Base-by-base conservation (phyloP, 495 filamentous ascomycete species). In the Podospora conica region DNA sequence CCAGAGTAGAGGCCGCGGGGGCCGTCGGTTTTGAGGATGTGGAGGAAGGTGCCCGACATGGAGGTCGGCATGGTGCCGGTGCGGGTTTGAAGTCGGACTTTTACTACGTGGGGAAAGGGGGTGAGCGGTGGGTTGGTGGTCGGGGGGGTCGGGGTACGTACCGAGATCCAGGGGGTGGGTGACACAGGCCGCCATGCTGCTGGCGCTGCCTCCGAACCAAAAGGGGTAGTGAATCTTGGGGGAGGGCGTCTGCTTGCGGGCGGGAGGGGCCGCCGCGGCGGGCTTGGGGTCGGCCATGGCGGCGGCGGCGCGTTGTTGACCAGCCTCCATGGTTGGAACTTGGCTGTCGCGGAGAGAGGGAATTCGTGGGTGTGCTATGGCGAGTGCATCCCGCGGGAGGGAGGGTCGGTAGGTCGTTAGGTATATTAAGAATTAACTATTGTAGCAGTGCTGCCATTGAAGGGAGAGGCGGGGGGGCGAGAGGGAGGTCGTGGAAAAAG, bases 151-250 rank as follows among this genome's bases (percentile, higher is more conserved):
- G 56, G 23, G 28, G 59, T 28, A 80, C 86, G 71, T 80, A 91
- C 89, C 82, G 53, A 91, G 82, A 84, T 96, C 92, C 70, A 97
- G 81, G 27, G 93, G 93, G 81, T 97, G 93, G 31, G 93, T 97
- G 23, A 96, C 87, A 68, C 86, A 87, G 11, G 93, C 93, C 40
- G 93, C 93, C 80, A 96, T 88, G 76, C 90, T 94, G 68, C 90
- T 93, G 21, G 93, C 91, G 72, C 90, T 94, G 23, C 93, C 93
- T 53, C 93, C 93, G 77, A 97, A 96, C 93, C 93, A 97, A 79
- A 97, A 95, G 28, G 90, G 90, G 75, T 92, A 92, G 66, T 67
- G 66, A 40, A 67, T 56, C 20, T 65, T 28, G 7, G 40, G 29
- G 31, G 56, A 56, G 24, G 57, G 20, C 25, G 56, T 54, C 33